phyloP scores from a whole-genome alignment of 768 basidiomycete species.

The Hericium coralloides region DNA sequence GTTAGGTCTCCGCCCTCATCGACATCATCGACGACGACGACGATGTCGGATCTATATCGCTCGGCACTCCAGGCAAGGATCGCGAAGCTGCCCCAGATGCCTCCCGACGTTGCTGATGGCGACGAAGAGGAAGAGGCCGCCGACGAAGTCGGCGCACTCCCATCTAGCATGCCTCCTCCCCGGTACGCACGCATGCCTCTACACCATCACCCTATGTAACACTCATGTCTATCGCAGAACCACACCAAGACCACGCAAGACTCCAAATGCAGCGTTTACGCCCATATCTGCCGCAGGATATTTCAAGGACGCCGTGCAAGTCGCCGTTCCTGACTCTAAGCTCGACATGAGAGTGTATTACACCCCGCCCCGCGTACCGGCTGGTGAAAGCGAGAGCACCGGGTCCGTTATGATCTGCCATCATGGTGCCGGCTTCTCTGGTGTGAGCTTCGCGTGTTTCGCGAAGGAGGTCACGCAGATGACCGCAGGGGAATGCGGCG shows the following conservation, averaged over 20 bases:
- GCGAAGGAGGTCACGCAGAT: conserved; percentile 65
- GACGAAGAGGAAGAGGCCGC: conserved; percentile 45
- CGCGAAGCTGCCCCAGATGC: conserved; percentile 56
- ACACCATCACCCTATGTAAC: neutral
- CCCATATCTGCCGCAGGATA: conserved; percentile 73
- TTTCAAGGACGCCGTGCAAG: conserved; percentile 75
- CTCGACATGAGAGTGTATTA: conserved; percentile 80
- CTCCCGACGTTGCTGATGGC: conserved; percentile 33
- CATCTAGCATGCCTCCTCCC: conserved; percentile 55
- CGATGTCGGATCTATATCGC: conserved; percentile 67
- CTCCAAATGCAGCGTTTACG: conserved; percentile 52
- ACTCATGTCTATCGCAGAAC: conserved; percentile 10
- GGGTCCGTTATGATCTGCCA: conserved; percentile 82
- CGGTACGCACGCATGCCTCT: conserved; percentile 32
- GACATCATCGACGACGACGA: neutral
- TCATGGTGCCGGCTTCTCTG: conserved; percentile 92
- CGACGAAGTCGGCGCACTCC: conserved; percentile 54
- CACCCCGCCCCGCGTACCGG: conserved; percentile 43
- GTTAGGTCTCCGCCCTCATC: neutral
- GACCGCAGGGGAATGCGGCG: conserved; percentile 66
- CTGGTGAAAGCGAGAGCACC: conserved; percentile 28
- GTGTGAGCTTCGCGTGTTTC: conserved; percentile 81
- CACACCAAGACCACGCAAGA: conserved; percentile 18
- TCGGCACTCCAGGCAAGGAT: conserved; percentile 71
- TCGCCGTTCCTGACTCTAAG: conserved; percentile 49